Base-by-base conservation (phyloP, 1,284 basidiomycete genomes). In the Schizophyllum amplum region DNA sequence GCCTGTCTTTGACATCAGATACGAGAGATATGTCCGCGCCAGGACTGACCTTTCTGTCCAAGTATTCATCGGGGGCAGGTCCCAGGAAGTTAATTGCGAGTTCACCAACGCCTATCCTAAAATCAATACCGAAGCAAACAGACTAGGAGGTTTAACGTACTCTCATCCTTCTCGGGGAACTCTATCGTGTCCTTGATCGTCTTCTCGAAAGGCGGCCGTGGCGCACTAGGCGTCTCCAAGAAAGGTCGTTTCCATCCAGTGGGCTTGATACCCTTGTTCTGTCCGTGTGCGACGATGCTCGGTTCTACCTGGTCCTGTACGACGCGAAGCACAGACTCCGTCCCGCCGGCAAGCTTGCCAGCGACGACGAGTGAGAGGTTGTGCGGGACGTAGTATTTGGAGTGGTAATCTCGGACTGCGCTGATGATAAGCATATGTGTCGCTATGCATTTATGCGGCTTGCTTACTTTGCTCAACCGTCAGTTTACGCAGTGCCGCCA, bases 151-250 rank as follows among this genome's bases (percentile, higher is more conserved):
- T 27, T 47, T 9, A 20, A 65, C 74, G 23, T 58, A 74, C 89
- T 94, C 75, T 99, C 97, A 69, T 99, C 96, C 71, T 93, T 86
- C 72, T 98, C 97, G n/a, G 97, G 97, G 67, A 99, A 99, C 64
- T 96, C 90, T 26, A 98, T 84, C 0, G 80, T 77, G 57, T 86
- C 81, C 60, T 80, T 83, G 52, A 77, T 67, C 2, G 81, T 79
- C 59, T 80, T 68, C 7, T 76, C 57, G 24, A 92, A 79, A 5
- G 80, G 78, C 4, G 80, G 76, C 9, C 89, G 79, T 13, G 75
- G 69, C 1, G 87, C 83, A 59, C 90, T 94, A 0, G 83, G 64
- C 0, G 95, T 96, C 73, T 98, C 94, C 21, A 98, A 66, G 67
- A 99, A 99, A 0, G 97, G 97, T 13, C 96, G 84, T 64, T 90